Base-by-base conservation (phyloP, 176 grass and related monocot genomes). In the Pharus latifolius region DNA sequence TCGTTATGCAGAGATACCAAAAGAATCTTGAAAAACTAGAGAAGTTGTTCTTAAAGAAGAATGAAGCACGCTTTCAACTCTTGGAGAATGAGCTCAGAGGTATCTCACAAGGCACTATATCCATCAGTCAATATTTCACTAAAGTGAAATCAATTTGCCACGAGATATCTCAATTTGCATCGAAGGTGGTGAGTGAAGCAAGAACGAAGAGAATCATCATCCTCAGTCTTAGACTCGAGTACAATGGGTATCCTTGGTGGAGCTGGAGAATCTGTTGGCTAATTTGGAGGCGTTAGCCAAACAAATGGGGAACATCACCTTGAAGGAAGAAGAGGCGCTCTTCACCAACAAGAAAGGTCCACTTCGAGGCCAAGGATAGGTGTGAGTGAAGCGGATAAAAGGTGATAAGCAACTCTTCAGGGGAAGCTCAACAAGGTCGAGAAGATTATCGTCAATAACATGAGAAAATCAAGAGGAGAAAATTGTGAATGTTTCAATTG, bases 201-300 rank as follows among this genome's bases (percentile, higher is more conserved):
- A 0, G 14, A 2, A 82, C 62, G 51, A 70, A 47, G 27, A 70
- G 59, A 60, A 61, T 83, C 25, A 58, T 63, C 18, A 51, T 32
- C n/a, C n/a, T n/a, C n/a, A n/a, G 40, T 3, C 40, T 84, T 13
- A 73, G 14, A 67, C 34, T 6, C 0, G 29, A 78, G 17, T 73
- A 73, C 17, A 56, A 37, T 6, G 20, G 47, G 1, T 73, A 35
- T 51, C 60, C 2, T 18, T 69, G 0, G 12, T 68, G 0, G 60
- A 85, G 41, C 7, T 80, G 1, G 51, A 80, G 25, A 80, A 85
- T 63, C 10, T 79, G 3, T 40, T 79, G 0, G 8, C 22, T n/a
- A 60, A 58, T 15, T 7, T 67, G 15, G 28, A 74, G 25, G 49
- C 45, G n/a, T n/a, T n/a, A n/a, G n/a, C n/a, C n/a, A n/a, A n/a